phyloP scores from a whole-genome alignment of 352 stramenopile species.

The Aphanomyces euteiches region DNA sequence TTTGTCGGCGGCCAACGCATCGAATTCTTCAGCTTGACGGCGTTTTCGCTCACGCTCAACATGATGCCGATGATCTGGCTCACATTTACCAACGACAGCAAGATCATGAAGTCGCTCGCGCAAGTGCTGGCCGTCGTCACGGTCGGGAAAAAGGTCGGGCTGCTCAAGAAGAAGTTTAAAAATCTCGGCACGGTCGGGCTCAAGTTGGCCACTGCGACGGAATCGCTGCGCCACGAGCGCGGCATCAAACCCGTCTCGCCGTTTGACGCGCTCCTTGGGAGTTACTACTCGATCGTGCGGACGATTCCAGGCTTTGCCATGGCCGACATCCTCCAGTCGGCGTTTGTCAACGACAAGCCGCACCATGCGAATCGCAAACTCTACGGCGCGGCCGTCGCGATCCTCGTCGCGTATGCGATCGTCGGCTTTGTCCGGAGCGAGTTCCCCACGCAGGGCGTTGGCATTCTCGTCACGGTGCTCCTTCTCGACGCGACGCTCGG shows the following conservation, averaged over 20 bases:
- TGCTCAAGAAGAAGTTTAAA: constrained; percentile 78
- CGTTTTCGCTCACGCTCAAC: constrained; percentile 79
- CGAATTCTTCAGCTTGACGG: constrained; percentile 74
- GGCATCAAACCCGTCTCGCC: constrained; percentile 55
- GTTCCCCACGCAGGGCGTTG: constrained; percentile 59
- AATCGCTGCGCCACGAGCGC: constrained; percentile 15
- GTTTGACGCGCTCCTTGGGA: constrained; percentile 69
- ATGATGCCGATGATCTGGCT: constrained; percentile 90
- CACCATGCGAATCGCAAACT: constrained; percentile 45
- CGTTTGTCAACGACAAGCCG: constrained; percentile 56
- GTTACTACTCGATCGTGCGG: constrained; percentile 74
- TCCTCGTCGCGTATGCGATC: constrained; percentile 56
- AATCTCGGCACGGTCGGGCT: constrained; percentile 71
- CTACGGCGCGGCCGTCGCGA: constrained; percentile 46
- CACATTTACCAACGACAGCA: constrained; percentile 85
- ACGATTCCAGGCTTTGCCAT: constrained; percentile 66
- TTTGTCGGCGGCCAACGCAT: constrained; percentile 61
- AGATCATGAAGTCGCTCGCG: constrained; percentile 76
- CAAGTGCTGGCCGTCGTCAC: constrained; percentile 73
- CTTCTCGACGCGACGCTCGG: constrained; percentile 71
- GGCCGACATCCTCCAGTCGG: constrained; percentile 73
- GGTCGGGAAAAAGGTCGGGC: constrained; percentile 70
- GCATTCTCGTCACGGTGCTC: constrained; percentile 61
- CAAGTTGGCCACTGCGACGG: constrained; percentile 61
- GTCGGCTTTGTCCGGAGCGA: constrained; percentile 50